These are phyloP conservation scores for Cordyceps fumosorosea DNA, from an alignment of 2,329 filamentous ascomycete genomes.

Conservation along the genomic window DNA sequence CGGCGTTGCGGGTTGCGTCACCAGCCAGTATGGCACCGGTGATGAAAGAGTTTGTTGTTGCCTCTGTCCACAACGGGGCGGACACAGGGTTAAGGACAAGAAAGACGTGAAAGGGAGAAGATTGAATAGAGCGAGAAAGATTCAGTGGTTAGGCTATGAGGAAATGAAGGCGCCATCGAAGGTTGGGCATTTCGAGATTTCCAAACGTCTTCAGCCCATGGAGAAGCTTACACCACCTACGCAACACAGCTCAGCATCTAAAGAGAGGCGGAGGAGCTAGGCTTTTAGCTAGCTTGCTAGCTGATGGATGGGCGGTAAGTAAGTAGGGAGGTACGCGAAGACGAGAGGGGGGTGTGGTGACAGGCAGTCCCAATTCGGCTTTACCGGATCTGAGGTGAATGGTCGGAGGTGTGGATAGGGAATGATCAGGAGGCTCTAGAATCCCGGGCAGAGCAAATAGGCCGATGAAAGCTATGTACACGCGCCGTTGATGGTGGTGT, in stretches of 20 bases:
- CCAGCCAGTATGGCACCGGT: neutral
- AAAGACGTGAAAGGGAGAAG: neutral
- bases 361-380: neutral
- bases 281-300: neutral
- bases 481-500: neutral
- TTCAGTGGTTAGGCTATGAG: neutral
- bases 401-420: neutral
- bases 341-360: neutral
- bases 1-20: neutral
- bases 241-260: neutral
- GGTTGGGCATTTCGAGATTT: neutral
- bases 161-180: neutral
- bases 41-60: neutral
- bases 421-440: neutral
- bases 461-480: no score
- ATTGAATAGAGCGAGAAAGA: neutral
- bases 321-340: neutral
- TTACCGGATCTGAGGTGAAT: neutral
- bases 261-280: neutral
- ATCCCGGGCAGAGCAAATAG: neutral
- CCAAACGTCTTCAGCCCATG: neutral
- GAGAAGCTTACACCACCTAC: neutral
- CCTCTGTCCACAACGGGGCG: neutral
- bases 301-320: neutral
- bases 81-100: no score